These are phyloP conservation scores for Botrytis paeoniae DNA, from an alignment of 2,329 filamentous ascomycete genomes.

Conservation along the genomic window DNA sequence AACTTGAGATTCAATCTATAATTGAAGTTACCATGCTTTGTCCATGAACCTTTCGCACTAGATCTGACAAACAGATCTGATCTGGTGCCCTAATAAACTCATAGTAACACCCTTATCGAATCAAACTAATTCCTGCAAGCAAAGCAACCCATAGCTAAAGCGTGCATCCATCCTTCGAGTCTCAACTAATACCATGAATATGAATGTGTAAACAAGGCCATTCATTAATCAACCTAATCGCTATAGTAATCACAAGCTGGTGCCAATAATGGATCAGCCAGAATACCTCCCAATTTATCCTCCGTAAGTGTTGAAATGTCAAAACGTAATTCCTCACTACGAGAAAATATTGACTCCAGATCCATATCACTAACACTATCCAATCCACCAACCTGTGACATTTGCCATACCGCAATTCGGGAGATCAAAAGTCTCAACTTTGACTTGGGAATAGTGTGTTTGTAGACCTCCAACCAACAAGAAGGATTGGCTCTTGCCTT, in stretches of 20 bases:
- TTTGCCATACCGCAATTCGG: slow-evolving; percentile 2
- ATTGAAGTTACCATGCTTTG: background rate
- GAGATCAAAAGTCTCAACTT: background rate
- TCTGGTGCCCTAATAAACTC: too few relatives aligned
- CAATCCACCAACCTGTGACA: background rate
- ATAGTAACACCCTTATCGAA: background rate
- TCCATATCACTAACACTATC: background rate
- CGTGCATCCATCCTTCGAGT: too few relatives aligned
- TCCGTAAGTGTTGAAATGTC: background rate
- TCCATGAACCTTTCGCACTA: background rate
- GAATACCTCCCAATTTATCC: background rate
- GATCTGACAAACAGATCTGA: too few relatives aligned
- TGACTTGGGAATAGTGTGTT: background rate
- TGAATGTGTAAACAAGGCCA: background rate
- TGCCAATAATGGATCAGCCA: background rate
- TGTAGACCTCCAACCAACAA: slow-evolving; percentile 5
- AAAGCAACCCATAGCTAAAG: too few relatives aligned
- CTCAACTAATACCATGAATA: too few relatives aligned
- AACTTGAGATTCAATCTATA: too few relatives aligned
- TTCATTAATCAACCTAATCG: background rate
- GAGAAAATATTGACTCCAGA: background rate
- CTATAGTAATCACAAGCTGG: background rate
- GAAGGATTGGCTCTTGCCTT: background rate
- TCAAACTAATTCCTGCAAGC: background rate
- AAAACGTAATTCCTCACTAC: background rate